Evolutionary conservation across 2,329 filamentous ascomycete species (phyloP), one percentile per base, ranked within the genome.

Genomic region (Aureobasidium sp.): DNA sequence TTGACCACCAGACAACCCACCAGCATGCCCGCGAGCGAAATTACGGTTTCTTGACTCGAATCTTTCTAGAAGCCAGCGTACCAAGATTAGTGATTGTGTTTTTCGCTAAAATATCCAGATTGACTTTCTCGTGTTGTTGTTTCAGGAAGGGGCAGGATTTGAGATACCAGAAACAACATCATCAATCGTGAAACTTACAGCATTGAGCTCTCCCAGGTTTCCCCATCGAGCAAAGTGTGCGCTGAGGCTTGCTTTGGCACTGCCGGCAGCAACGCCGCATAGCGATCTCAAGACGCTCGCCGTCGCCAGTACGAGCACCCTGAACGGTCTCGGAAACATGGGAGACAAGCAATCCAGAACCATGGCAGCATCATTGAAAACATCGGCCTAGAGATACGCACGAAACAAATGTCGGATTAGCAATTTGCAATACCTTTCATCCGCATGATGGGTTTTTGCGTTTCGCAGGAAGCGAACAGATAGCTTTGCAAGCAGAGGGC

Each of bases 121-220:
- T 25, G 22, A 25, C 22, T 25, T 25, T 25, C 22, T 25, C 22
- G 22, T 25, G 22, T 25, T 25, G 12, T 8, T 39, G 17, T 52
- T 34, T n/a, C 45, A 39, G 39, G 58, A 11, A 42, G 22, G 22
- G 22, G 22, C 22, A 25, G 22, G 22, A 41, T 65, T 64, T 22
- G 41, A 0, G 9, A 9, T 9, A 2, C 0, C 15, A 25, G 22
- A 25, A 25, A 25, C 22, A 25, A 3, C 22, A 20, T n/a, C n/a
- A n/a, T n/a, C 61, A 66, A 66, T 29, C 29, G 3, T 52, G 47
- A 39, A 7, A 78, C 81, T 71, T 70, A 85, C 83, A 62, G 93
- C 92, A 76, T 97, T 97, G 62, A 99, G 80, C 74, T 97, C 93
- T 1, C 90, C 93, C 48, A 97, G 77, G 73, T 97, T 97, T 41